These are phyloP conservation scores for Yarrowia sp. DNA, from an alignment of 805 yeast genomes.

Conservation along the genomic window DNA sequence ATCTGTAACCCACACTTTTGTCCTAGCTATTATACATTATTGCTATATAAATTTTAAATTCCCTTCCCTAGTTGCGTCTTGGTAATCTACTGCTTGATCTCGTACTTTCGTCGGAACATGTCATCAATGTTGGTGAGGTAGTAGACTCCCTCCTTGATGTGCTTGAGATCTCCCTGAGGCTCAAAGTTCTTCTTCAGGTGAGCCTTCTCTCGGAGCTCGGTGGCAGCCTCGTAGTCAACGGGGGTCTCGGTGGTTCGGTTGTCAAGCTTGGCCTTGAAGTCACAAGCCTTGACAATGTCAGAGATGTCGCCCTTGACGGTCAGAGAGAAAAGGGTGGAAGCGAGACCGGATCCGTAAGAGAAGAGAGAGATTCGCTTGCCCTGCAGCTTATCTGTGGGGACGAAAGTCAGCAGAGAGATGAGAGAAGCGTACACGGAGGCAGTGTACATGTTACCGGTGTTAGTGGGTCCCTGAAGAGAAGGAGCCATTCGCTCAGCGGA, in stretches of 20 bases:
- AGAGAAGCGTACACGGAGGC: slow-evolving; percentile 88
- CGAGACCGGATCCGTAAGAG: slow-evolving; percentile 98
- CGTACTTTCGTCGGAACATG: slow-evolving; percentile 79
- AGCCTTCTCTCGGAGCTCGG: slow-evolving; percentile 82
- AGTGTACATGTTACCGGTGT: slow-evolving; percentile 97
- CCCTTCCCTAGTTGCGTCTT: background rate
- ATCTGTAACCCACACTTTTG: background rate
- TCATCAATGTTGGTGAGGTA: slow-evolving; percentile 83
- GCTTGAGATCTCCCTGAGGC: slow-evolving; percentile 77
- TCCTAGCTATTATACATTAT: slow-evolving; percentile 15
- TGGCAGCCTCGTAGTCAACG: slow-evolving; percentile 72
- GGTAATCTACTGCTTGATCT: slow-evolving; percentile 52
- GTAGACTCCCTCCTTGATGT: slow-evolving; percentile 70
- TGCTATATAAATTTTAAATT: slow-evolving; percentile 8
- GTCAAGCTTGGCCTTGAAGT: slow-evolving; percentile 63
- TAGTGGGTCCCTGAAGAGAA: slow-evolving; percentile 82
- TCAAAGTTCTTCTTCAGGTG: slow-evolving; percentile 74
- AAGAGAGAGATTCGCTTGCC: slow-evolving; percentile 85
- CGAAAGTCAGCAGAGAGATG: slow-evolving; percentile 72
- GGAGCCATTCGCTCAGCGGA: slow-evolving; percentile 70
- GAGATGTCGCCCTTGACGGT: slow-evolving; percentile 78
- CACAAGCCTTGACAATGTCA: slow-evolving; percentile 57
- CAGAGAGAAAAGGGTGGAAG: slow-evolving; percentile 80
- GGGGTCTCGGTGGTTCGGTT: slow-evolving; percentile 69
- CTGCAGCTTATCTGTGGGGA: slow-evolving; percentile 69